A percentile compares a stretch with the other conserved stretches of the same genome.
Evolutionary conservation across 192 early-diverging fungal genomes (phyloP).

Genomic region (Glomus cerebriforme): DNA sequence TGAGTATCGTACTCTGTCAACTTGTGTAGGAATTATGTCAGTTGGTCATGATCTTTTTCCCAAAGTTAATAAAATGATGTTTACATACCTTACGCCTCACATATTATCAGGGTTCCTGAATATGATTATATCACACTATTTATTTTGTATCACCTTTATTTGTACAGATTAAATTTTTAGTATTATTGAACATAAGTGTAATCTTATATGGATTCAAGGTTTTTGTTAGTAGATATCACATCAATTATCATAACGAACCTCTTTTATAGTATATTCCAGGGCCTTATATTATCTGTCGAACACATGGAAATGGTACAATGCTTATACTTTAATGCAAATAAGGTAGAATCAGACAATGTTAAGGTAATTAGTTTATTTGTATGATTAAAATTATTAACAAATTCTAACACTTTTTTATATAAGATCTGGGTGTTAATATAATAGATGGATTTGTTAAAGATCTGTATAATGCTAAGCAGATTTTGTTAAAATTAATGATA

Average conservation of each 20-base stretch:
- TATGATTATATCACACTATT: too few species aligned
- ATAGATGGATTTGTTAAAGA: background rate
- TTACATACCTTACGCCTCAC: background rate
- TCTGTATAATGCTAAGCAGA: background rate
- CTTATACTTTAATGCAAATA: background rate
- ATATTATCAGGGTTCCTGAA: too few species aligned
- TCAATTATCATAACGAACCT: too few species aligned
- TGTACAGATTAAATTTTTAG: too few species aligned
- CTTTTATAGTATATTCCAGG: too few species aligned
- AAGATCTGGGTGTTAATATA: background rate
- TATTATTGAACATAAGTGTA: too few species aligned
- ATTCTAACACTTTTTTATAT: background rate
- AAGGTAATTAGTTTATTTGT: too few species aligned
- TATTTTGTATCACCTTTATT: too few species aligned
- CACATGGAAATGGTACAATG: background rate
- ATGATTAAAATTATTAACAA: too few species aligned
- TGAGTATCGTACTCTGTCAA: background rate
- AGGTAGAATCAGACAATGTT: background rate
- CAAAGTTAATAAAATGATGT: background rate
- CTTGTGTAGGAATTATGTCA: background rate
- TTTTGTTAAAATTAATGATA: conserved; percentile 12
- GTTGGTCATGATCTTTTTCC: background rate
- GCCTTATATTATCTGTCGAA: background rate
- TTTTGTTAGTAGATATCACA: too few species aligned
- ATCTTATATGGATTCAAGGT: too few species aligned